Evolutionary conservation across 2,329 filamentous ascomycete genomes (phyloP), one percentile per base, ranked within the genome.

Genomic region (Diaporthe sp.): DNA sequence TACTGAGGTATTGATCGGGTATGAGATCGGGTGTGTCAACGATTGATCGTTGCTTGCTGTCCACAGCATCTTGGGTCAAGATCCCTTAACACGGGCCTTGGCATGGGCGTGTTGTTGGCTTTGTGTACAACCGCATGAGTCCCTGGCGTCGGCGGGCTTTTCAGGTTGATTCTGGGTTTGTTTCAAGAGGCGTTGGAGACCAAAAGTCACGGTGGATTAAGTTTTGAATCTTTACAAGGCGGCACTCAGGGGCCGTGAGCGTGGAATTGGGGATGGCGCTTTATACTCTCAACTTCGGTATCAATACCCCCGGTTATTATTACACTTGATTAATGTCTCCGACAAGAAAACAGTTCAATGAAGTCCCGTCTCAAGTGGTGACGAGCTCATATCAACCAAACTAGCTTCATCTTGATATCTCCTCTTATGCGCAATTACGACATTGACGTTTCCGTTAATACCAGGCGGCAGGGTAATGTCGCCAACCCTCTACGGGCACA

Each of bases 1-100:
- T 49, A 98, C 97, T 0, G 97, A 99, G 85, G 95, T 97, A 0
- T 83, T 99, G 76, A 91, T 99, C 73, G 97, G 97, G 22, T 99
- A 99, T 84, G 97, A 99, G 85, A 98, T 99, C 79, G 75, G 75
- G 1, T 77, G 76, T 42, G 62, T 75, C 28, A 74, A 74, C 12
- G 73, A 76, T 9, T 73, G 9, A 73, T 61, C 19, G 22, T 25
- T 12, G 25, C 12, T 15, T n/a, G 17, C 19, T 28, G 4, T 53
- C 2, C 19, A 1, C 10, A 55, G 15, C 9, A 2, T 55, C n/a
- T 19, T 28, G 7, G 31, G 28, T 42, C 4, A 31, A n/a, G 31
- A 6, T 2, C 5, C 22, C 1, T 37, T 9, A 2, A 13, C 12
- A 12, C 19, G 55, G 31, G 42, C 8, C 3, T 31, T 7, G 7